Evolutionary conservation across 106 monocot species (phyloP).

Genomic region (Dactylorhiza incarnata): DNA sequence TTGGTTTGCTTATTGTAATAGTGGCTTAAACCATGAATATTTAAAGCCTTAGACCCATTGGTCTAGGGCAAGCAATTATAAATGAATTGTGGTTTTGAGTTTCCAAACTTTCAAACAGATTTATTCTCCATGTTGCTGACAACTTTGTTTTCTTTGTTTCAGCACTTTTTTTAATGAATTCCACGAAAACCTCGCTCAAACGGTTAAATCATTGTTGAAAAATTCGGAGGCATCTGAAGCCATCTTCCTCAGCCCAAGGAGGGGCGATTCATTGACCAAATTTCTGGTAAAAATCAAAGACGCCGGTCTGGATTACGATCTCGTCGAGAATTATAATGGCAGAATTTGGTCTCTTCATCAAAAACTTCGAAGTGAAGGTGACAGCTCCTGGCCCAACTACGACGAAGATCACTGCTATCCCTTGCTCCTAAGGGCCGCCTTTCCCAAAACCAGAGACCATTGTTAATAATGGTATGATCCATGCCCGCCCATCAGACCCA

Average conservation of each 20-base stretch:
- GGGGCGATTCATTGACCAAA: conserved; percentile 81
- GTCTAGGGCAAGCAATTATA: no score
- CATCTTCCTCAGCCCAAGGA: conserved; percentile 68
- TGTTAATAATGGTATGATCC: no score
- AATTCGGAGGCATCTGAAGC: conserved; percentile 62
- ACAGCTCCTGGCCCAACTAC: conserved; percentile 73
- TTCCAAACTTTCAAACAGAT: no score
- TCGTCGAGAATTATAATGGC: conserved; percentile 71
- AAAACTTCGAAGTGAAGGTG: conserved; percentile 38
- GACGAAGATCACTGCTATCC: conserved; percentile 86
- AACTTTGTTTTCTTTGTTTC: conserved; percentile 6
- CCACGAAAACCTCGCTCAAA: conserved; percentile 64
- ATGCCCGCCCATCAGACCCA: no score
- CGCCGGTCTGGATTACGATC: conserved; percentile 44
- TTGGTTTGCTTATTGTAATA: no score
- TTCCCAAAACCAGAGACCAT: neutral
- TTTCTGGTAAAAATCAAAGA: conserved; percentile 49
- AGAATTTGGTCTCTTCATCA: conserved; percentile 64
- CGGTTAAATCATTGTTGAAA: conserved; percentile 61
- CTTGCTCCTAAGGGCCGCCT: conserved; percentile 46
- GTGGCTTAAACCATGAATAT: no score
- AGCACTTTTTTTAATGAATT: conserved; percentile 98
- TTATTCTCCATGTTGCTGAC: neutral
- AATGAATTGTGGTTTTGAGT: no score
- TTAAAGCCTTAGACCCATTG: no score